Percentiles rank a stretch among this genome's conserved stretches.
Conservation (phyloP, 306 rosid species). For the cucumber (Cucumis sativus) region Cucumber_9930_V3 NC_026656.2:18901001-18901500, state of each 20-base stretch:
- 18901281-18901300: slow-evolving; percentile 91
- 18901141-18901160: not conserved
- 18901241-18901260: slow-evolving; percentile 43
- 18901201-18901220: not conserved
- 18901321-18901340: not conserved
- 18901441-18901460: too few species aligned
- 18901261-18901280: slow-evolving; percentile 36
- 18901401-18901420: not conserved
- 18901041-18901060: slow-evolving; percentile 37
- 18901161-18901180: not conserved
- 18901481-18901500: not conserved
- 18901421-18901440: not conserved
- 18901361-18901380: not conserved
- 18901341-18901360: not conserved
- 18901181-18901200: not conserved
- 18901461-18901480: not conserved
- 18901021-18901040: slow-evolving; percentile 22
- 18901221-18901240: not conserved
- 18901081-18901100: slow-evolving; percentile 18
- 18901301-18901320: slow-evolving; percentile 5
- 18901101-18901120: slow-evolving; percentile 47
- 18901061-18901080: slow-evolving; percentile 11
- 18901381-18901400: not conserved
- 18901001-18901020: slow-evolving; percentile 10
- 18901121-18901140: slow-evolving; percentile 12